These are phyloP conservation scores for Fraxinus paxiana DNA, from an alignment of 305 asterid species.

Conservation along the genomic window DNA sequence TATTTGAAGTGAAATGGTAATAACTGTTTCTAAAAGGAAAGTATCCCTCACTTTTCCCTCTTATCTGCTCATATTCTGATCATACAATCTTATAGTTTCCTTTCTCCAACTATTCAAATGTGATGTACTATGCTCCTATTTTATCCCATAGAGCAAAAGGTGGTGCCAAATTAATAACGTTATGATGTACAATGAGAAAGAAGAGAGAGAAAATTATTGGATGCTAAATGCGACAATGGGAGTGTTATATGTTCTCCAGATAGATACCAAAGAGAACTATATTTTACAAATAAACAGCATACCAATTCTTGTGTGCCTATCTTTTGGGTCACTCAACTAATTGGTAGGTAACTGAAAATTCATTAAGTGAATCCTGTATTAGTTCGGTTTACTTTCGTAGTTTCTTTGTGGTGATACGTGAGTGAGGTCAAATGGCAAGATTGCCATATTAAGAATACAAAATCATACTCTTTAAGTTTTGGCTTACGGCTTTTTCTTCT, in stretches of 20 bases:
- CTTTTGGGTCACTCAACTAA: background rate
- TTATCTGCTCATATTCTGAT: background rate
- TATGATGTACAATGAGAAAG: background rate
- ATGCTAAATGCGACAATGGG: background rate
- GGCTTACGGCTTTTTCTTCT: background rate
- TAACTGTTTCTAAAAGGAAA: background rate
- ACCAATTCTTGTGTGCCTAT: background rate
- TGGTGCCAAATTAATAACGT: background rate
- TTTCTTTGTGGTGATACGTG: background rate
- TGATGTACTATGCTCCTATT: background rate
- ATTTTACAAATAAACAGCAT: background rate
- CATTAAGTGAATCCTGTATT: background rate
- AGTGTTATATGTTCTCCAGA: background rate
- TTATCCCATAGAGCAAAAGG: background rate
- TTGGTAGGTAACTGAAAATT: background rate
- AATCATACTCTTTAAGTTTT: background rate
- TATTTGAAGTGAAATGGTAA: background rate
- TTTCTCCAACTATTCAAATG: background rate
- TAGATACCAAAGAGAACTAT: background rate
- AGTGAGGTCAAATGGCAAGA: background rate
- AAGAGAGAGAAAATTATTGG: background rate
- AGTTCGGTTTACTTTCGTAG: background rate
- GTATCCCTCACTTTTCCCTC: background rate
- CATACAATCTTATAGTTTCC: background rate
- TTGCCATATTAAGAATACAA: background rate